Evolutionary conservation across 2,329 filamentous ascomycete species (phyloP), one percentile per base, ranked within the genome.

Genomic region (Fusarium albidum): DNA sequence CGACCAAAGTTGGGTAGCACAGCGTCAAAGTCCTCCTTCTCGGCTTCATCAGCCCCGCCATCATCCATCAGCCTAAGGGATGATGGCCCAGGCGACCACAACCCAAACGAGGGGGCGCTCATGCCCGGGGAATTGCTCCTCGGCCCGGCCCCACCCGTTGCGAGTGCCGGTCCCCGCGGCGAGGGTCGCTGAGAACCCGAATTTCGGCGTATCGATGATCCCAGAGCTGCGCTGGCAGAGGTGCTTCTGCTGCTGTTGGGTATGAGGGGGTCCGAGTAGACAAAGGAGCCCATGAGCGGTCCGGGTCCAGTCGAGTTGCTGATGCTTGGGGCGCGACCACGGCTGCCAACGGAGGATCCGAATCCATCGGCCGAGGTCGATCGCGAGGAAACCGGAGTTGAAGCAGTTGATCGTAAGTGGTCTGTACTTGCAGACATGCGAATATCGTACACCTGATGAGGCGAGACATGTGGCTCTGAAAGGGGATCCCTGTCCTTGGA

Each of bases 341-440:
- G 65, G 26, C 48, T 58, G 14, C 52, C 41, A 34, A 41, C 34
- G 32, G 55, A 27, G 4, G 43, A 28, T 11, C 47, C 46, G 26
- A 68, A 64, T 42, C 67, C 34, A 73, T 64, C 42, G 71, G 65
- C 59, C 71, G 67, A 55, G 6, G 64, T 65, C 5, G 71, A 69
- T 52, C 70, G 65, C 13, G 68, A 59, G 31, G 71, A 71, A 55
- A 66, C 63, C 2, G 75, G 72, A 14, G 72, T 74, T 3, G 72
- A 73, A 5, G 67, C 63, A 11, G 65, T 73, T 26, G 75, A 73
- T 6, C 85, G 82, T 3, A 94, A 75, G 67, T 95, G 90, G 27
- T 93, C 90, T 1, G 86, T 88, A 48, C 85, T 91, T 26, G 89
- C 89, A n/a, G 89, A 82, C 12, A 93, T 73, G 59, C 85, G 86